phyloP scores from a whole-genome alignment of 2,329 filamentous ascomycete genomes.

The Fusarium ramigenum region DNA sequence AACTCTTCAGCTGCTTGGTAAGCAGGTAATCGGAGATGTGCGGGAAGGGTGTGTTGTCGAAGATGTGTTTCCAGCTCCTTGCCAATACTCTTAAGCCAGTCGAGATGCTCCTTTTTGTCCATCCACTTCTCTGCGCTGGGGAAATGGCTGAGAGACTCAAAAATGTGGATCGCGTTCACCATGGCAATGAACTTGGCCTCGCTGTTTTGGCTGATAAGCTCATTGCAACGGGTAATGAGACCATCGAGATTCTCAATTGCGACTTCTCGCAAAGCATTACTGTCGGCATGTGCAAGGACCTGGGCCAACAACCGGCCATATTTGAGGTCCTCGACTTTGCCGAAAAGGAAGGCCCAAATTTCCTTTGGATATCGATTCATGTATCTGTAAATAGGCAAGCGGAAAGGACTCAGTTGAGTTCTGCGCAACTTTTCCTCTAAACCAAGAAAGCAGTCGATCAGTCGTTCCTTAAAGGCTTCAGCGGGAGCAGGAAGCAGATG shows the following conservation, averaged over 20 bases:
- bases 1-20: slow-evolving; percentile 91
- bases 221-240: slow-evolving; percentile 74
- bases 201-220: slow-evolving; percentile 70
- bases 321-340: slow-evolving; percentile 81
- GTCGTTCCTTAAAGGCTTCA: slow-evolving; percentile 86
- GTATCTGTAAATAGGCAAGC: slow-evolving; percentile 89
- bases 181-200: slow-evolving; percentile 75
- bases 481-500: slow-evolving; percentile 93
- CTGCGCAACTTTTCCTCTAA: slow-evolving; percentile 85
- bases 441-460: slow-evolving; percentile 90
- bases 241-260: slow-evolving; percentile 77
- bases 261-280: slow-evolving; percentile 76
- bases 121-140: slow-evolving; percentile 76
- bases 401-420: slow-evolving; percentile 91
- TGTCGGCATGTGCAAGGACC: slow-evolving; percentile 79
- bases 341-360: slow-evolving; percentile 82
- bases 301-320: slow-evolving; percentile 94
- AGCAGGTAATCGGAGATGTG: slow-evolving; percentile 80
- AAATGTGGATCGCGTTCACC: slow-evolving; percentile 88
- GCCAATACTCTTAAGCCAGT: slow-evolving; percentile 72
- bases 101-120: slow-evolving; percentile 68
- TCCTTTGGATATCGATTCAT: slow-evolving; percentile 93
- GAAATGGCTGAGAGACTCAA: slow-evolving; percentile 79
- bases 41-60: slow-evolving; percentile 73
- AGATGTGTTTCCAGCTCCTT: slow-evolving; percentile 82